These are phyloP conservation scores for Ganoderma lingzhi DNA, from an alignment of 1,284 basidiomycete genomes.

Conservation along the genomic window DNA sequence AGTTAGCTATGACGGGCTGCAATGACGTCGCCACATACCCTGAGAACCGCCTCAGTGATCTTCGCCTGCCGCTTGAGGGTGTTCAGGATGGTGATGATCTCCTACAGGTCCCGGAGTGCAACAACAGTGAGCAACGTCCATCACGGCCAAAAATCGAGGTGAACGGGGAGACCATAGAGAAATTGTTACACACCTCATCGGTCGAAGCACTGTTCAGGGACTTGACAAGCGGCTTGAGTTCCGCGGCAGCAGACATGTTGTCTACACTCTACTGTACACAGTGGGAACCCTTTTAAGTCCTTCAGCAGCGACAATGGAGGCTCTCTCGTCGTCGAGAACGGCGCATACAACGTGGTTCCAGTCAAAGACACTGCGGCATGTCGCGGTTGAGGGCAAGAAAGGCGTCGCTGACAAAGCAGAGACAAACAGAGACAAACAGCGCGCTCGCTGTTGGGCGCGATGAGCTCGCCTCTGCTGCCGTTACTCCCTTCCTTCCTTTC, in stretches of 20 bases:
- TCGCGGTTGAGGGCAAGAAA: constrained; percentile 15
- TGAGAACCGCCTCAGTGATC: constrained; percentile 87
- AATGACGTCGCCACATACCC: constrained; percentile 57
- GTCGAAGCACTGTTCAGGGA: constrained; percentile 70
- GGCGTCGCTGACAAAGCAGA: constrained; percentile 25
- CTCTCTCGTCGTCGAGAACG: constrained; percentile 21
- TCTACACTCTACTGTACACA: constrained; percentile 18
- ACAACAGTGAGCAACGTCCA: constrained; percentile 35
- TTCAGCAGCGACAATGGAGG: constrained; percentile 12
- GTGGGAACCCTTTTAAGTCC: constrained; percentile 2
- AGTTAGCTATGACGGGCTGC: background rate
- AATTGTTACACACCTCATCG: constrained; percentile 62
- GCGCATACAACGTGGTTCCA: constrained; percentile 25
- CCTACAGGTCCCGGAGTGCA: constrained; percentile 55
- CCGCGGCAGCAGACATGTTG: constrained; percentile 49
- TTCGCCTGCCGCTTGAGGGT: constrained; percentile 81
- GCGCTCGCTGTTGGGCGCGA: constrained; percentile 28
- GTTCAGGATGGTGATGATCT: constrained; percentile 74
- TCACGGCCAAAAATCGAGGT: constrained; percentile 44
- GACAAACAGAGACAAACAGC: constrained; percentile 28
- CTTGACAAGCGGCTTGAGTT: constrained; percentile 84
- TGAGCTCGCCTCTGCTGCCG: constrained; percentile 22
- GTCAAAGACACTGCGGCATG: constrained; percentile 12
- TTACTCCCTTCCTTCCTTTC: background rate
- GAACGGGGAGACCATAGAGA: constrained; percentile 49